Base-by-base conservation (phyloP, 2,329 filamentous ascomycete genomes). In the Alternaria postmessia region DNA sequence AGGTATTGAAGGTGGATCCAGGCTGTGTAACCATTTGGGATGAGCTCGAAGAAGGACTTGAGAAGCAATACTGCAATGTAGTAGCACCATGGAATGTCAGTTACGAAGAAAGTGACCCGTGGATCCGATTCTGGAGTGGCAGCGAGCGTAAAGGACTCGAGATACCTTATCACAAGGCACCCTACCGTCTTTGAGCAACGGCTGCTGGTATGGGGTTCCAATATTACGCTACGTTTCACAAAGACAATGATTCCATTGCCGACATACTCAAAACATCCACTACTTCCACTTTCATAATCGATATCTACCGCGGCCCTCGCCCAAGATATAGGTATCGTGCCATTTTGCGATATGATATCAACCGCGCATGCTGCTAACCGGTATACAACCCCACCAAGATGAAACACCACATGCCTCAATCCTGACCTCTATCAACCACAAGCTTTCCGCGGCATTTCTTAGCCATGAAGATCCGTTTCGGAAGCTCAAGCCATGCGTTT, bases 361-460 rank as follows among this genome's bases (percentile, higher is more conserved):
- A 38, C 46, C 46, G 30, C 46, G 46, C 39, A 42, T 24, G 39
- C 12, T 42, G 39, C 6, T 20, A 42, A 24, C 39, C 20, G 30
- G 32, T 38, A 36, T 36, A 49, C 46, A 49, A 32, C 24, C 20
- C 46, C 30, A 49, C 32, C 32, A 26, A n/a, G 5, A n/a, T 49
- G 46, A 36, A 49, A 49, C 46, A 16, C 11, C 18, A 26, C 30
- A 49, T 20, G 46, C 46, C 22, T 34, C 46, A 38, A 49, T 32
- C 46, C 32, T 38, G 20, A 49, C 24, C 30, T 36, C 30, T n/a
- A 49, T 36, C 46, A 49, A 34, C 30, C 46, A 49, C 32, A 49
- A 49, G 46, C 46, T 49, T 49, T 49, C 46, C 46, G 32, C 46
- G 46, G 46, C 46, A 49, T 49, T 38, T 49, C 46, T 49, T 49